Conservation (phyloP, 148 eudicot species). For the Vaccinium vitisidaea region DNA sequence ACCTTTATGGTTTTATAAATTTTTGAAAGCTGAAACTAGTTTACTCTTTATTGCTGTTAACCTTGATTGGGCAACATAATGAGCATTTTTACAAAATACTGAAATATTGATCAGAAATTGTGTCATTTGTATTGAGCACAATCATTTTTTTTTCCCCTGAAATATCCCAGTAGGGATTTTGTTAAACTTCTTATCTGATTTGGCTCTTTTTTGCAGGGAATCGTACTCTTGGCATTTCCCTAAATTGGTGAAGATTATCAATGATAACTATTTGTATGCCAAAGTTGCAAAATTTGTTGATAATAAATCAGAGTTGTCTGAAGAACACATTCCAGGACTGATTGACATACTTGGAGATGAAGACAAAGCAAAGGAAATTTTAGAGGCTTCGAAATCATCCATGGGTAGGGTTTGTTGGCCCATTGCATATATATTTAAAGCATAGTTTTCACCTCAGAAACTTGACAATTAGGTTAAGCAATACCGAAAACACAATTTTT, state of each 20-base stretch:
- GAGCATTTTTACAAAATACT: background rate
- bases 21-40: background rate
- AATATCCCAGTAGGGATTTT: background rate
- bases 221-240: conserved; percentile 99
- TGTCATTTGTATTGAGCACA: background rate
- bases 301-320: conserved; percentile 74
- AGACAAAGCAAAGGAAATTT: conserved; percentile 93
- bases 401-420: conserved; percentile 57
- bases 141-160: background rate
- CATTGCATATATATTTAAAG: background rate
- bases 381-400: conserved; percentile 96
- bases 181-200: background rate
- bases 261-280: conserved; percentile 88
- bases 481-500: background rate
- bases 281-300: conserved; percentile 76
- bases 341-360: conserved; percentile 87
- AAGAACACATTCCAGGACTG: conserved; percentile 66
- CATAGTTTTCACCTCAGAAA: background rate
- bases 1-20: background rate
- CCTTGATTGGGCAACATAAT: too few relatives aligned
- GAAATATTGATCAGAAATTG: background rate
- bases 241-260: conserved; percentile 80
- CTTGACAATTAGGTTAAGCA: background rate
- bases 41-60: background rate
- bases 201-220: conserved; percentile 50